Evolutionary conservation across 768 basidiomycete species (phyloP), one percentile per base, ranked within the genome.

Genomic region (Boletus insuetus): DNA sequence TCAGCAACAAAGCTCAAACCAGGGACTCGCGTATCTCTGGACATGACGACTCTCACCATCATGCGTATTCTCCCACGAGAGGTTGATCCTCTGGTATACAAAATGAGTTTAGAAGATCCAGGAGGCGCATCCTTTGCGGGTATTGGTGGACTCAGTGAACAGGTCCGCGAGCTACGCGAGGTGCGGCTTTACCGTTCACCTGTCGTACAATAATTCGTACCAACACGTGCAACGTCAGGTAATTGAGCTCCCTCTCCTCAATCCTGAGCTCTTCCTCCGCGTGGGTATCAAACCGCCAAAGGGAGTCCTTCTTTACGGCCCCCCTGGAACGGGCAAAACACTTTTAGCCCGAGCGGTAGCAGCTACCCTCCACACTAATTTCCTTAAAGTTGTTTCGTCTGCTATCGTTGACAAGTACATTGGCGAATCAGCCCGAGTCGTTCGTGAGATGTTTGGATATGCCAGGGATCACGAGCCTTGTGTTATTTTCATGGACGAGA

Each of bases 381-480:
- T 99, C 79, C 83, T 98, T 46, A 98, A 98, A 73, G 96, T 99
- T 50, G 97, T 98, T 46, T 95, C 94, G 3, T 97, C 94, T 22
- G 97, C 97, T 16, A 98, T 99, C 63, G 91, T 98, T 58, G 88
- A 94, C 78, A 94, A 98, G 74, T 99, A 98, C 69, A 98, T 99
- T 46, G 97, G 97, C 63, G 97, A 98, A 76, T 94, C 91, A 54
- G 97, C 97, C 19, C 84, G 97, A 49, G 84, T 98, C 10, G 87
- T 99, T 24, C 83, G 97, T 61, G 97, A 99, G 73, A 98, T 99
- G 97, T 99, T 99, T 66, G 94, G 92, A 24, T 99, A 98, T 72
- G 97, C 97, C 13, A 82, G 79, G 57, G 96, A 99, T 71, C 95
- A 99, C 68, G 97, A 98, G 72, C 97, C 97, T 43, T 98, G 94